Evolutionary conservation across 352 stramenopile species (phyloP).

Genomic region (Pythium vanterpoolii): DNA sequence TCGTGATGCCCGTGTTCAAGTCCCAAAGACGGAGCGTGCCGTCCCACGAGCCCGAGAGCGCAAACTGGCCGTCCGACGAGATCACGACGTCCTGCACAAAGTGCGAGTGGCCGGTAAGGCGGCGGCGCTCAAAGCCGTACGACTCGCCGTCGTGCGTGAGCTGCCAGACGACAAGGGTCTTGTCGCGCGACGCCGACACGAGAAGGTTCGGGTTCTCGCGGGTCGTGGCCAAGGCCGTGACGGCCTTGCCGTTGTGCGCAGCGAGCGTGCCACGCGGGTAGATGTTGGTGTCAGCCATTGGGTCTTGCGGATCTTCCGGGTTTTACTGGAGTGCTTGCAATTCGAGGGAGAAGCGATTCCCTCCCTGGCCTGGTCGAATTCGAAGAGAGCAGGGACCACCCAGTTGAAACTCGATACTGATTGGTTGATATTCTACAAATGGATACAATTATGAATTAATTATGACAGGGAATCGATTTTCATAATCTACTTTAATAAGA

Average conservation of each 20-base stretch:
- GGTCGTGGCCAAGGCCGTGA: conserved; percentile 96
- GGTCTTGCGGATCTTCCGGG: conserved; percentile 25
- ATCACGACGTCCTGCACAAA: conserved; percentile 99
- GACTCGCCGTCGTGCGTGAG: conserved; percentile 95
- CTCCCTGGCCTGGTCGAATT: neutral
- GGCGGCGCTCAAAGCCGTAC: conserved; percentile 97
- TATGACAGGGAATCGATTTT: neutral
- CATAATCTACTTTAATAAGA: neutral
- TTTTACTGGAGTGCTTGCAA: conserved; percentile 20
- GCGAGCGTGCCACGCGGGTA: conserved; percentile 86
- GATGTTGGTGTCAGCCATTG: conserved; percentile 82
- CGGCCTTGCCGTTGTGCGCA: conserved; percentile 88
- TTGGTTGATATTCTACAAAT: neutral
- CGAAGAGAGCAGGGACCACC: neutral
- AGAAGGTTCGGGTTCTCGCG: conserved; percentile 99
- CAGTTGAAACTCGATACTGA: no score
- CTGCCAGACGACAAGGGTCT: conserved; percentile 89
- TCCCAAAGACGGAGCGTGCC: conserved; percentile 99
- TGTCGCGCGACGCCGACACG: conserved; percentile 97
- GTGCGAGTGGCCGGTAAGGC: conserved; percentile 98
- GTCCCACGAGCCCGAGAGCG: conserved; percentile 98
- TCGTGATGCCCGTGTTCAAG: conserved; percentile 98
- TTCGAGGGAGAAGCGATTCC: neutral
- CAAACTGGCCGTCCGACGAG: conserved; percentile 98
- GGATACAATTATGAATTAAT: neutral